Conservation (phyloP, 1,284 basidiomycete species). For the Ganoderma lucidum region DNA sequence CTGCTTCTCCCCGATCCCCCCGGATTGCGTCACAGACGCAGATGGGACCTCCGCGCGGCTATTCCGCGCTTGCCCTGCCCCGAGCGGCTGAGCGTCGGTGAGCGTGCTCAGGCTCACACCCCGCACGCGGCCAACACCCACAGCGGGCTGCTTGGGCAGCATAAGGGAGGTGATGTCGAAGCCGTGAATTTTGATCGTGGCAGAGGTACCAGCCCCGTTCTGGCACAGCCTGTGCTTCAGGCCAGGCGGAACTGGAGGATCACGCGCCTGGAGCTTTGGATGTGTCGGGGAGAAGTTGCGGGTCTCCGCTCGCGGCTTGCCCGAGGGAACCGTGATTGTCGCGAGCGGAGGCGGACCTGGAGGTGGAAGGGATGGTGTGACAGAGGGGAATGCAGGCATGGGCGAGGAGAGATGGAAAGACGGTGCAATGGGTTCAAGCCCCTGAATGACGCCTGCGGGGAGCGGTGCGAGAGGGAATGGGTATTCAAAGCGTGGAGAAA, state of each 20-base stretch:
- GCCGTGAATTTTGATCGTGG: slow-evolving; percentile 1
- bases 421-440: slow-evolving; percentile 19
- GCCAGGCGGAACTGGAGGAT: slow-evolving; percentile 42
- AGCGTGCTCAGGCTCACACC: slow-evolving; percentile 23
- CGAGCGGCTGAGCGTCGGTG: neutral
- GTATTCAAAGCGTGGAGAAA: slow-evolving; percentile 45
- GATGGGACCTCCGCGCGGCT: neutral
- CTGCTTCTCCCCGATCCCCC: slow-evolving; percentile 2
- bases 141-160: neutral
- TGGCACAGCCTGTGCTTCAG: slow-evolving; percentile 36
- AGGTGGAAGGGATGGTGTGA: slow-evolving; percentile 8
- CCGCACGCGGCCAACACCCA: slow-evolving; percentile 8
- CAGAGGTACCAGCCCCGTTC: neutral
- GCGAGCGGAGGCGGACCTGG: slow-evolving; percentile 11
- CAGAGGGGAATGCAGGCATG: slow-evolving; percentile 2
- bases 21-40: neutral
- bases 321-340: slow-evolving; percentile 8
- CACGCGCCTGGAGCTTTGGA: slow-evolving; percentile 34
- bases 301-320: slow-evolving; percentile 16
- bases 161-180: neutral
- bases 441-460: slow-evolving; percentile 16
- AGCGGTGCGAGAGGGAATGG: slow-evolving; percentile 39
- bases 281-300: slow-evolving; percentile 39
- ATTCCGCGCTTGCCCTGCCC: no score
- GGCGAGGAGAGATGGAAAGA: slow-evolving; percentile 21